phyloP scores from a whole-genome alignment of 1,139 yeast species.

The Diutina ranongensis region DNA sequence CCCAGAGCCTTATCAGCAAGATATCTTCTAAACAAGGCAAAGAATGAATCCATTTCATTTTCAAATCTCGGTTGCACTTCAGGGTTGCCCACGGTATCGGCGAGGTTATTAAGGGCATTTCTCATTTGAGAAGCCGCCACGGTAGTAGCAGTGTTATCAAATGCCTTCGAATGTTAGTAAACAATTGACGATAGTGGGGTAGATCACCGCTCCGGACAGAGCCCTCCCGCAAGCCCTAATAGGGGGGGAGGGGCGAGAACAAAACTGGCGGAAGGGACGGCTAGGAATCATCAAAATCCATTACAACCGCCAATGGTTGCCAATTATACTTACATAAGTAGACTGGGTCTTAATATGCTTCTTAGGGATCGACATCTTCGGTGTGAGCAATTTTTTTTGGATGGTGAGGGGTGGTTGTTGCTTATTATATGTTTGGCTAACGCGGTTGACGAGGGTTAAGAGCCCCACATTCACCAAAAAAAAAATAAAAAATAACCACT shows the following conservation, averaged over 20 bases:
- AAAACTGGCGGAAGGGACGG: too few species aligned
- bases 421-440: not conserved
- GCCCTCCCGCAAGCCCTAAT: not conserved
- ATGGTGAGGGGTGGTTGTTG: not conserved
- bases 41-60: slow-evolving; percentile 89
- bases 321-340: slow-evolving; percentile 44
- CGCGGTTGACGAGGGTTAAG: not conserved
- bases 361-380: slow-evolving; percentile 17
- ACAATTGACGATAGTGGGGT: not conserved
- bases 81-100: slow-evolving; percentile 63
- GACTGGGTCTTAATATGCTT: slow-evolving; percentile 70
- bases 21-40: slow-evolving; percentile 87
- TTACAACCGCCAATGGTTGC: too few species aligned
- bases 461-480: too few species aligned
- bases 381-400: not conserved
- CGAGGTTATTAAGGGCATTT: slow-evolving; percentile 80
- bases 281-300: too few species aligned
- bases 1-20: slow-evolving; percentile 84
- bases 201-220: not conserved
- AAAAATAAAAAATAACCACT: too few species aligned
- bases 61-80: slow-evolving; percentile 58
- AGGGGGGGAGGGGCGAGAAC: not conserved
- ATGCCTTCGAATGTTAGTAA: slow-evolving; percentile 46
- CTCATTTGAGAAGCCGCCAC: slow-evolving; percentile 98
- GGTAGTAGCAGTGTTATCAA: slow-evolving; percentile 89